Conservation (phyloP, 2,329 filamentous ascomycete genomes). For the Monilinia fructigena region DNA sequence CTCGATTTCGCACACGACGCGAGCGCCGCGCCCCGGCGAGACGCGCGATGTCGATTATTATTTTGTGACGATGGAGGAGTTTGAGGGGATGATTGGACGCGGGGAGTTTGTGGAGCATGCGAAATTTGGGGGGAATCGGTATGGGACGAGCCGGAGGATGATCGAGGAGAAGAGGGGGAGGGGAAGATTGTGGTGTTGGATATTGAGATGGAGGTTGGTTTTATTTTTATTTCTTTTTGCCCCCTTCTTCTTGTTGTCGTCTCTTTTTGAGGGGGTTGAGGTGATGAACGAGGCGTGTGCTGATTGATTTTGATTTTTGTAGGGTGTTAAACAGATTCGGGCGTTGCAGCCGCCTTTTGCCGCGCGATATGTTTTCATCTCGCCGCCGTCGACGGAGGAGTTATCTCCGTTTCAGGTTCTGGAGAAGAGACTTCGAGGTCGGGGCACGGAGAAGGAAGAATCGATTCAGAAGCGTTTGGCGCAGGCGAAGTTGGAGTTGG, state of each 20-base stretch:
- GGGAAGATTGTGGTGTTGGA: conserved; percentile 80
- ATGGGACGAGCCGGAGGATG: conserved; percentile 79
- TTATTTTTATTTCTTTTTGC: conserved; percentile 39
- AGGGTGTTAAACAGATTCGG: conserved; percentile 88
- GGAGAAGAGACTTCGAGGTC: conserved; percentile 69
- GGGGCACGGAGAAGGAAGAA: conserved; percentile 77
- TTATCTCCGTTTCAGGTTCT: conserved; percentile 56
- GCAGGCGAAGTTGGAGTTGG: conserved; percentile 73
- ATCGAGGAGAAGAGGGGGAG: conserved; percentile 67
- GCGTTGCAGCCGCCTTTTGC: conserved; percentile 48
- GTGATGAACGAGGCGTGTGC: not conserved
- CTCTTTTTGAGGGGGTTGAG: no score
- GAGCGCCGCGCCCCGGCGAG: conserved; percentile 72
- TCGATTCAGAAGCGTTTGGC: conserved; percentile 65
- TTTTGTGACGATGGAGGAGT: conserved; percentile 66
- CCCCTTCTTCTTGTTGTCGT: conserved; percentile 3
- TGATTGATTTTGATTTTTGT: not conserved
- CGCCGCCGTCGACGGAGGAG: conserved; percentile 61
- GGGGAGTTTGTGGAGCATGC: conserved; percentile 82
- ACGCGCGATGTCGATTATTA: conserved; percentile 77
- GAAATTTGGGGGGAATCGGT: conserved; percentile 79
- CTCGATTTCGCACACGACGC: conserved; percentile 75
- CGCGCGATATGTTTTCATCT: conserved; percentile 81
- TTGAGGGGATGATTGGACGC: conserved; percentile 64
- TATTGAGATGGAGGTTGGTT: conserved; percentile 87